Base-by-base conservation (phyloP, 2,329 filamentous ascomycete genomes). In the Aspergillus fischeri region DNA sequence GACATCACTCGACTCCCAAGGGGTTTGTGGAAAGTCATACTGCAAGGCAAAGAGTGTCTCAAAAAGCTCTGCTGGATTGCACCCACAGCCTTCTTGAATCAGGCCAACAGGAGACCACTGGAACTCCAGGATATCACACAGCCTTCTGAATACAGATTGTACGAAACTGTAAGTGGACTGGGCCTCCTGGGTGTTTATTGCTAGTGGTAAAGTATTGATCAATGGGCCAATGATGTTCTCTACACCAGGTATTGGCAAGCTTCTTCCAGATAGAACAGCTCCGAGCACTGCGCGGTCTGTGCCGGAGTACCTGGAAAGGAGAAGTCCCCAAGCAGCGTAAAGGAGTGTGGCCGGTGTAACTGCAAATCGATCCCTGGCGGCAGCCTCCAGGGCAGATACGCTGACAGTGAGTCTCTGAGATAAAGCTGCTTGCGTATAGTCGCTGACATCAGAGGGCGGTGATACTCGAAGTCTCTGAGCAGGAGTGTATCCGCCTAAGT, bases 221-320 rank as follows among this genome's bases (percentile, higher is more conserved):
- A 73, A 35, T 1, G 75, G 73, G 0, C 76, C 77, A 5, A 75
- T 62, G 1, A 67, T 64, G 8, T 67, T 60, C 5, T 64, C 61
- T 20, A 55, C 50, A 10, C 58, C 53, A 14, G 53, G n/a, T 11
- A 60, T 38, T 3, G 53, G 45, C 45, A 57, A 25, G 17, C 53
- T 54, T 9, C 58, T 50, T 14, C 58, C 58, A 2, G 58, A 55
- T 3, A 56, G 20, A 10, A 60, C 58, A 10, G 49, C 29, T 4
- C 58, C 58, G 21, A 58, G 51, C 10, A 54, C 42, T 4, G 58
- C 52, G 10, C 20, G 28, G n/a, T 53, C 51, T 11, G 49, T 50
- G 27, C 52, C 42, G 4, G 29, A 24, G 27, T 53, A 56, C 9
- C 38, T 24, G 6, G 38, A 52, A 10, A 60, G 35, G 8, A 54